Percentiles rank a stretch among this genome's conserved stretches.
These are phyloP conservation scores for Potentilla sterilis DNA, from an alignment of 306 rosid genomes.

Conservation along the genomic window DNA sequence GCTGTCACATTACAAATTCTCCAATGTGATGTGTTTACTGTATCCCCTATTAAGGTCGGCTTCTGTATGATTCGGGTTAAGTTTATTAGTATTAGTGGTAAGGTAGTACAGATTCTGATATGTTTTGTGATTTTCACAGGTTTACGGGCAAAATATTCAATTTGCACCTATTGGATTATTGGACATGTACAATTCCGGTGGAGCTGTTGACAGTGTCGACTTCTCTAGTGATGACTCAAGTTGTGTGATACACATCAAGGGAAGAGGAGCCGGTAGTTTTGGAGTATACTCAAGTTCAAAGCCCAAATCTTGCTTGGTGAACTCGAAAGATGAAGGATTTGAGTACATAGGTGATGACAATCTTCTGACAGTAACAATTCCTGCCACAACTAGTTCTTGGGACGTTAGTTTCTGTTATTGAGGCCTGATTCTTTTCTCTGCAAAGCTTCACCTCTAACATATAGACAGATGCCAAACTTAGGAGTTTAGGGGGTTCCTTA, in stretches of 20 bases:
- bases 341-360: slow-evolving; percentile 27
- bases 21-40: slow-evolving; percentile 35
- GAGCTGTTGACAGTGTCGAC: slow-evolving; percentile 36
- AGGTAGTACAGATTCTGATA: background rate
- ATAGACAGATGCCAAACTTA: background rate
- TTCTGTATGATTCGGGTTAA: background rate
- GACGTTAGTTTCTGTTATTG: slow-evolving; percentile 25
- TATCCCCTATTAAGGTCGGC: slow-evolving; percentile 39
- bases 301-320: slow-evolving; percentile 35
- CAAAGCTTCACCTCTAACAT: background rate
- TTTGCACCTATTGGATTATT: slow-evolving; percentile 42
- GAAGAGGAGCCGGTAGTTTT: slow-evolving; percentile 35
- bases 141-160: slow-evolving; percentile 23
- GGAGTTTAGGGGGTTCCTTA: background rate
- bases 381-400: slow-evolving; percentile 21
- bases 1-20: slow-evolving; percentile 29
- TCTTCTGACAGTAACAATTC: slow-evolving; percentile 35
- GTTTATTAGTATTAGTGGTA: background rate
- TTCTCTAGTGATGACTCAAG: slow-evolving; percentile 14
- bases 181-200: slow-evolving; percentile 45
- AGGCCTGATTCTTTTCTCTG: slow-evolving; percentile 9
- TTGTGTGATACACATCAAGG: slow-evolving; percentile 28
- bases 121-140: slow-evolving; percentile 17
- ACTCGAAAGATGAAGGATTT: slow-evolving; percentile 26
- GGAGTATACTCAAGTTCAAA: slow-evolving; percentile 39